phyloP scores from a whole-genome alignment of 2,329 filamentous ascomycete species.

The Gnomoniopsis smithogilvyi region DNA sequence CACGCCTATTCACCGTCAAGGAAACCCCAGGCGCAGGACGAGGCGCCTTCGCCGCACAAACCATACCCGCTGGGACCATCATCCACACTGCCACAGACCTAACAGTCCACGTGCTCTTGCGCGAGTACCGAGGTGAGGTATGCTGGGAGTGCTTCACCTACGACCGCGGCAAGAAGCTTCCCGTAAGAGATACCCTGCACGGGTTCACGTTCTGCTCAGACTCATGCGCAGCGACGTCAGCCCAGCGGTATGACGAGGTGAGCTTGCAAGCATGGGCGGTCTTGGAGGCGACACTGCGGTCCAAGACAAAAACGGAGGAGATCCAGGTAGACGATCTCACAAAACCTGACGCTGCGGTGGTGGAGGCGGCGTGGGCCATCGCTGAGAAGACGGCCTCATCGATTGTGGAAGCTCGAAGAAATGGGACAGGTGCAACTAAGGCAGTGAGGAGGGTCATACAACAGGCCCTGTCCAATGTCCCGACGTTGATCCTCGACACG shows the following conservation, averaged over 20 bases:
- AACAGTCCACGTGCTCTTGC: conserved; percentile 10
- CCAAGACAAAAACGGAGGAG: background rate
- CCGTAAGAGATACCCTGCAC: conserved; percentile 1
- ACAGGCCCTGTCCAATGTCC: background rate
- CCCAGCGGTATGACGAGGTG: background rate
- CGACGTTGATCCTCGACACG: conserved; percentile 3
- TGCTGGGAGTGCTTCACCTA: conserved; percentile 17
- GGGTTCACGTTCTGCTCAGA: conserved; percentile 14
- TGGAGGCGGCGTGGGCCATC: conserved; percentile 3
- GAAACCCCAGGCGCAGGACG: conserved; percentile 10
- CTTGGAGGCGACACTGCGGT: background rate
- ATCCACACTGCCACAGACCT: conserved; percentile 6
- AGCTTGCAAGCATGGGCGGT: conserved; percentile 11
- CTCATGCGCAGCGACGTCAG: background rate
- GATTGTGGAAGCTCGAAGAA: background rate
- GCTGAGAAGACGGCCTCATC: background rate
- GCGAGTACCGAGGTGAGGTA: conserved; percentile 17
- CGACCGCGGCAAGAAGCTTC: conserved; percentile 12
- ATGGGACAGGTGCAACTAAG: background rate
- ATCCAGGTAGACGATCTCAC: background rate
- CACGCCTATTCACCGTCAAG: conserved; percentile 1
- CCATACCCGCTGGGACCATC: background rate
- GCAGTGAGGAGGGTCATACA: background rate
- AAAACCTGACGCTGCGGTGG: background rate
- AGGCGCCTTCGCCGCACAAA: conserved; percentile 6